These are phyloP conservation scores for Puccinia coronata DNA, from an alignment of 1,284 basidiomycete species.

Conservation along the genomic window DNA sequence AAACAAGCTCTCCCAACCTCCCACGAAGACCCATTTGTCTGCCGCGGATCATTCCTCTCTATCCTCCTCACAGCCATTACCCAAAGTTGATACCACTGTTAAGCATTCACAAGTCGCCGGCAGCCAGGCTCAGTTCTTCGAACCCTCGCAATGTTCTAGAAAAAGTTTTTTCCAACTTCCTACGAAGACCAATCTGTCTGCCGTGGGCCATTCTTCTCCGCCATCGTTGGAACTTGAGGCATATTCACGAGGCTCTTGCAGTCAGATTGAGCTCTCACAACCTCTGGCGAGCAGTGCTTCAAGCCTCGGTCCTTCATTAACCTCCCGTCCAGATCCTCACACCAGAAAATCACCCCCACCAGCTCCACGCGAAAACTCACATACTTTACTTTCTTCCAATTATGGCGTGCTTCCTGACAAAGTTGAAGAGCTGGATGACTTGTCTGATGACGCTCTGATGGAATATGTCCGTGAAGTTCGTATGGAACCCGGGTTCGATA, in stretches of 20 bases:
- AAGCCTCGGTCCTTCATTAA: neutral
- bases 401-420: neutral
- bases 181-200: too few relatives aligned
- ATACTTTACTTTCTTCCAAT: neutral
- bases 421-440: neutral
- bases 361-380: neutral
- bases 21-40: too few relatives aligned
- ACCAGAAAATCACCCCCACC: neutral
- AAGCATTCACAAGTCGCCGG: too few relatives aligned
- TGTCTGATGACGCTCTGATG: conserved; percentile 32
- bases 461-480: conserved; percentile 6
- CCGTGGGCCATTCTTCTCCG: too few relatives aligned
- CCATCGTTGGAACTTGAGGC: too few relatives aligned
- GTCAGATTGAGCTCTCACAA: neutral
- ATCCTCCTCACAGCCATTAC: too few relatives aligned
- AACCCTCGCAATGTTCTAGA: too few relatives aligned
- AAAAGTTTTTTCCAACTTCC: too few relatives aligned
- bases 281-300: neutral
- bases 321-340: neutral
- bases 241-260: neutral
- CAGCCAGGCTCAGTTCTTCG: too few relatives aligned
- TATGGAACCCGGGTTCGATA: conserved; percentile 11
- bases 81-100: too few relatives aligned
- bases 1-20: too few relatives aligned
- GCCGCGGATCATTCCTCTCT: too few relatives aligned